Percentiles rank a stretch among this genome's conserved stretches.
Evolutionary conservation across 495 filamentous ascomycete genomes (phyloP).

Genomic region (Aspergillus diversus): DNA sequence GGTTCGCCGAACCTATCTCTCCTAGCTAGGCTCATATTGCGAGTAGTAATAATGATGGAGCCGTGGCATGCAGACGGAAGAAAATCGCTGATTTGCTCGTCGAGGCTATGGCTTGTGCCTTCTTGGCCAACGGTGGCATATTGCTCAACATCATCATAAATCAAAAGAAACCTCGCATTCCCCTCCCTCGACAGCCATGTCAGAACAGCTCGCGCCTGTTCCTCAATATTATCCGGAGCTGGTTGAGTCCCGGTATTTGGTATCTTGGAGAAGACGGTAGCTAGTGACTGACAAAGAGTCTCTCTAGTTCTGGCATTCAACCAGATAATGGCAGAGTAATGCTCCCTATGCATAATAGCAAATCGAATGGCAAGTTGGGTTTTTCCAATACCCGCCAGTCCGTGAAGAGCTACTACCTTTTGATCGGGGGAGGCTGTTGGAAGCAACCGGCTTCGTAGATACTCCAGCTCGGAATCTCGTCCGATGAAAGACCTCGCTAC

Average conservation of each 20-base stretch:
- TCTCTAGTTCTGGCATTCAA: conserved; percentile 31
- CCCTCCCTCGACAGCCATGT: conserved; percentile 17
- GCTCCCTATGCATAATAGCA: conserved; percentile 31
- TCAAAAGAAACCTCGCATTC: conserved; percentile 42
- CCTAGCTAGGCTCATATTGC: conserved; percentile 31
- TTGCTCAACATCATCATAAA: conserved; percentile 47
- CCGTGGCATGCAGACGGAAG: conserved; percentile 42
- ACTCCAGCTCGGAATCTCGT: conserved; percentile 28
- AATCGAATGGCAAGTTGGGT: conserved; percentile 47
- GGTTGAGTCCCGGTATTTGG: too few relatives aligned
- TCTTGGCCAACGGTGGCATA: conserved; percentile 25
- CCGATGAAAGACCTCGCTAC: conserved; percentile 34
- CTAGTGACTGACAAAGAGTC: conserved; percentile 27
- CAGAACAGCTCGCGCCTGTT: background rate
- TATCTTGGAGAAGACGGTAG: conserved; percentile 20
- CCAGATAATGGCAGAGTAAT: conserved; percentile 40
- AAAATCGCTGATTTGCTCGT: conserved; percentile 36
- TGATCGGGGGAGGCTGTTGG: conserved; percentile 23
- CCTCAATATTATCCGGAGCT: background rate
- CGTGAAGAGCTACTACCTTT: conserved; percentile 36
- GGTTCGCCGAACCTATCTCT: conserved; percentile 24
- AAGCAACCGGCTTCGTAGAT: conserved; percentile 28
- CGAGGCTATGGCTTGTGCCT: too few relatives aligned
- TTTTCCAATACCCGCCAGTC: conserved; percentile 48
- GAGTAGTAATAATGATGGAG: conserved; percentile 45